Evolutionary conservation across 768 basidiomycete species (phyloP).

Genomic region (Lentinula aciculospora): DNA sequence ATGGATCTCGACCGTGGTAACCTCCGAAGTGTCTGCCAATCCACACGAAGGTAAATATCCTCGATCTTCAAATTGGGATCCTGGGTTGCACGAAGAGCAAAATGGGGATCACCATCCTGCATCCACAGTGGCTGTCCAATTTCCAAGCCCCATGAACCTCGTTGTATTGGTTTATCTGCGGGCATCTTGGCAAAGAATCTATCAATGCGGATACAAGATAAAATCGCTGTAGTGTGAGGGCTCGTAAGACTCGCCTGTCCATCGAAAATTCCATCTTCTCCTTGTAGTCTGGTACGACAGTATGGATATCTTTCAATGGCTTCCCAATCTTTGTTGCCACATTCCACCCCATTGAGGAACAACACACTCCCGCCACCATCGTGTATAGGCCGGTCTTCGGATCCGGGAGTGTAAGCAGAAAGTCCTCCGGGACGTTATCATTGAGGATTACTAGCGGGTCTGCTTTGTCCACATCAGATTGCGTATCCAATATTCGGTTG

Average conservation of each 20-base stretch:
- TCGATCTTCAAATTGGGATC: conserved; percentile 29
- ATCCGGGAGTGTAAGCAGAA: conserved; percentile 37
- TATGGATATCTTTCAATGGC: conserved; percentile 40
- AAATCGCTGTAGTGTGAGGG: neutral
- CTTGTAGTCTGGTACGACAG: conserved; percentile 43
- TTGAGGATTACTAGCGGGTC: conserved; percentile 39
- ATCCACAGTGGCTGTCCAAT: conserved; percentile 43
- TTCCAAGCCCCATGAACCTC: conserved; percentile 48
- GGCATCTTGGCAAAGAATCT: conserved; percentile 46
- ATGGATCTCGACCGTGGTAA: conserved; percentile 42
- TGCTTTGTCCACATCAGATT: conserved; percentile 19
- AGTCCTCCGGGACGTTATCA: conserved; percentile 50
- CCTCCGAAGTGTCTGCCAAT: conserved; percentile 51
- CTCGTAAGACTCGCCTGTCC: conserved; percentile 36
- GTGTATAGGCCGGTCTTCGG: conserved; percentile 35
- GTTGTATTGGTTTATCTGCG: conserved; percentile 43
- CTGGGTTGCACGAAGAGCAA: conserved; percentile 24
- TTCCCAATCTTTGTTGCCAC: conserved; percentile 41
- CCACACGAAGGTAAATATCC: conserved; percentile 41
- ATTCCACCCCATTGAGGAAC: conserved; percentile 48
- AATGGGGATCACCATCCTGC: conserved; percentile 34
- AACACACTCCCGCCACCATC: conserved; percentile 38
- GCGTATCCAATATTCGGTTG: conserved; percentile 35
- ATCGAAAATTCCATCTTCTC: conserved; percentile 44
- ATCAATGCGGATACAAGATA: neutral